Base-by-base conservation (phyloP, 2,329 filamentous ascomycete species). In the Fusarium caatingaense region DNA sequence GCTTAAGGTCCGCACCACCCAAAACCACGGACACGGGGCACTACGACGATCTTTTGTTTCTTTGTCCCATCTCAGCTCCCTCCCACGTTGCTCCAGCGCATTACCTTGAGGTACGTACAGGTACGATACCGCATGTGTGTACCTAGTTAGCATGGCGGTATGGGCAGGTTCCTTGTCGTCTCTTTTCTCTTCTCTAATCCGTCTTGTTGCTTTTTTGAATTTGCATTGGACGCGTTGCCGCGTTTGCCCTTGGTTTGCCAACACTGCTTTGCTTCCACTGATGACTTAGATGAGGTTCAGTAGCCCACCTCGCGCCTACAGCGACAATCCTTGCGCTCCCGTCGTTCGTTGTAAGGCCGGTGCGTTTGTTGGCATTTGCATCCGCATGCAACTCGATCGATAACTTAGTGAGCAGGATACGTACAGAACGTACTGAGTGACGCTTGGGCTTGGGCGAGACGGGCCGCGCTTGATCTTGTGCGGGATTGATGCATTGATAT, bases 1-100 rank as follows among this genome's bases (percentile, higher is more conserved):
- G 47, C 47, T 30, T 49, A 61, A 64, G 68, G 68, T 69, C 69
- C 57, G 71, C 64, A 72, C 71, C 72, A 74, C 72, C 72, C 72
- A 75, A 74, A 75, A 63, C 72, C 72, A 74, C 63, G 72, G 72
- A 66, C 71, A 72, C 71, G 72, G 72, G 68, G 72, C 72, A 69
- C 65, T 45, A 63, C 54, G 72, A 65, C 72, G 72, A 74, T 74
- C 72, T 60, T 72, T 60, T 65, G 68, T 73, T 66, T 73, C 49
- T 72, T 54, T 61, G 58, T 69, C 67, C 56, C 61, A 56, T 69
- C 56, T 72, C 56, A 61, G 58, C 59, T 65, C 64, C 55, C 58
- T 44, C 28, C 44, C 54, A 51, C 34, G 49, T 51, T 51, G 32
- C 21, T 51, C 32, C 32, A 37, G 32, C 48, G 32, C 48, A 23